Base-by-base conservation (phyloP, 345 rosid genomes). In the Alliaria petiolata region DNA sequence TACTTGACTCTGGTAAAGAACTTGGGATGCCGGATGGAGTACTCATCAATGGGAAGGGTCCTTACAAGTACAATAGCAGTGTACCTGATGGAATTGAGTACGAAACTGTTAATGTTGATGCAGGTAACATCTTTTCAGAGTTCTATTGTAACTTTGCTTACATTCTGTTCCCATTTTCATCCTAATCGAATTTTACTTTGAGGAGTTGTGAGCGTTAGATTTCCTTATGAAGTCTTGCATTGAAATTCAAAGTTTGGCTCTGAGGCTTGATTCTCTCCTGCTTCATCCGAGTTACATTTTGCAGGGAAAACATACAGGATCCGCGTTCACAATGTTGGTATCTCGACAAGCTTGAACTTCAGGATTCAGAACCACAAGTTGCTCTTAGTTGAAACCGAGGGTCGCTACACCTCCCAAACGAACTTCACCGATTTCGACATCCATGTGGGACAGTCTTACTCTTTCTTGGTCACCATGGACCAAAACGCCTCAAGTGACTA, bases 1-100 rank as follows among this genome's bases (percentile, higher is more conserved):
- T 42, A 45, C 90, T 95, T 56, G 99, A 89, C 70, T 81, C 87
- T 62, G 97, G 99, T 51, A 76, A 86, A 44, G 95, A 88, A 16
- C 97, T 95, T 25, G 99, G 90, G 17, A 84, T 95, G 93, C 99
- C 99, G 0, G 93, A 91, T 76, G 99, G 97, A 51, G 99, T 95
- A 67, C 86, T 95, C 20, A 91, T 91, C 57, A 91, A 91, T 63
- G 99, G 99, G 28, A 93, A 89, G 75, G 98, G 98, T 50, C 96
- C 98, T 38, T 93, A 65, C 73, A 70, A 80, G 67, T 91, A 93
- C 77, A 93, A 91, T 68, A 70, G 74, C 58, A 78, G 85, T 52
- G 96, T 93, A 3, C 90, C 90, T 35, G 91, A 85, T 77, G 97
- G 93, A 54, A 86, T 93, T 58, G 76, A 83, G 17, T 73, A 87